Base-by-base conservation (phyloP, 257 asterid species). In the Anisodus acutangulus region DNA sequence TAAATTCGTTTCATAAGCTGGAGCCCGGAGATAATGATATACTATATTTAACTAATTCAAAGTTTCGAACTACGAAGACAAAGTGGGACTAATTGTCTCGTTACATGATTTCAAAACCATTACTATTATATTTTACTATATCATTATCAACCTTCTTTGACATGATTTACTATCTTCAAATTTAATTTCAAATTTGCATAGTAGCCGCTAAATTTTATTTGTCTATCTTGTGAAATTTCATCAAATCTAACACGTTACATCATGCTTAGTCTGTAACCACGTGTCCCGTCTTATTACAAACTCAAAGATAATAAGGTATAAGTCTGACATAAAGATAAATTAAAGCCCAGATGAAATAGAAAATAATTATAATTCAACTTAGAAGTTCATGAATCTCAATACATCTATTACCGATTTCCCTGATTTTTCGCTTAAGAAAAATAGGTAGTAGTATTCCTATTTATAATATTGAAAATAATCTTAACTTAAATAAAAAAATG, bases 221-320 rank as follows among this genome's bases (percentile, higher is more conserved):
- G 37, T 15, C 8, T 41, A 16, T 70, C 35, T 71, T 71, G 1
- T 5, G 10, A 37, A 16, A 45, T 15, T 72, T 22, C 26, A 22
- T 41, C 51, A 43, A 41, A 43, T 74, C 17, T 13, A 2, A 45
- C n/a, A 76, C 3, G 60, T 49, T 51, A 76, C 17, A 11, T 76
- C 39, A 74, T 76, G 41, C 35, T 49, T 79, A 78, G 37, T 39
- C 12, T 10, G 53, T 26, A 79, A 59, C 49, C 26, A 55, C 58
- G 6, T 79, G 16, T 55, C 39, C 31, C 82, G 26, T 79, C 83
- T 55, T 35, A 57, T 37, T 43, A 39, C 51, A 81, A 59, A 80
- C 53, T 31, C 45, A 80, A 41, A 66, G 26, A 22, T 22, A 22
- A 22, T 22, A 22, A 22, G 26, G 26, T 22, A 22, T 22, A 22